Base-by-base conservation (phyloP, 495 filamentous ascomycete genomes). In the Glarea lozoyensis region DNA sequence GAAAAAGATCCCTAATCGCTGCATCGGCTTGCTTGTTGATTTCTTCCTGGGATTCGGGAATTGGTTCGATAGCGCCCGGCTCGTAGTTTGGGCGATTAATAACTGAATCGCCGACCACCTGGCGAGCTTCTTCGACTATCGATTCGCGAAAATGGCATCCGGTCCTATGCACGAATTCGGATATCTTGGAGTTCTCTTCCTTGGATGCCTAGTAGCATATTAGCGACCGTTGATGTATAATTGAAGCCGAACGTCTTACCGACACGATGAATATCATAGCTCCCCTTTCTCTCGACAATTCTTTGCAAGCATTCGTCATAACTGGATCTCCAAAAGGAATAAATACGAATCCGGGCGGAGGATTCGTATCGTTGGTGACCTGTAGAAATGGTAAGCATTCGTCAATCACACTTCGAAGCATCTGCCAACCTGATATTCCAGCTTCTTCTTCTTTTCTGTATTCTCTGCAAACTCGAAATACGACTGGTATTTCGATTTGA, bases 301-400 rank as follows among this genome's bases (percentile, higher is more conserved):
- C 85, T 60, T 90, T 93, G 68, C 88, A 94, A 19, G 66, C 63
- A 10, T 69, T 72, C 4, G 84, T 89, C 37, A 95, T 61, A 30
- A 74, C 70, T 0, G 86, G 86, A 54, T 86, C 79, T 17, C 88
- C 88, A 40, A 79, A 73, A n/a, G 85, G 81, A 42, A 95, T 79
- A 56, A 88, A 93, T 19, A 78, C 81, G 50, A 85, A 94, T 5
- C 86, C 86, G n/a, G 69, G 72, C 2, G 87, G 87, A 19, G 86
- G 70, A 6, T 64, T 48, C 18, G 47, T 43, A 11, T 55, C 52
- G 36, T 64, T 60, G 18, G 68, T 70, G 24, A 66, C 60, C 73
- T 75, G 43, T 17, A 27, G 21, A 18, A 33, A 18, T 30, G 10
- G 54, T 67, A 27, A 37, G 37, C 25, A 24, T 24, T 40, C 21